Conservation (phyloP, 306 rosid genomes). For the Prunus padus region DNA sequence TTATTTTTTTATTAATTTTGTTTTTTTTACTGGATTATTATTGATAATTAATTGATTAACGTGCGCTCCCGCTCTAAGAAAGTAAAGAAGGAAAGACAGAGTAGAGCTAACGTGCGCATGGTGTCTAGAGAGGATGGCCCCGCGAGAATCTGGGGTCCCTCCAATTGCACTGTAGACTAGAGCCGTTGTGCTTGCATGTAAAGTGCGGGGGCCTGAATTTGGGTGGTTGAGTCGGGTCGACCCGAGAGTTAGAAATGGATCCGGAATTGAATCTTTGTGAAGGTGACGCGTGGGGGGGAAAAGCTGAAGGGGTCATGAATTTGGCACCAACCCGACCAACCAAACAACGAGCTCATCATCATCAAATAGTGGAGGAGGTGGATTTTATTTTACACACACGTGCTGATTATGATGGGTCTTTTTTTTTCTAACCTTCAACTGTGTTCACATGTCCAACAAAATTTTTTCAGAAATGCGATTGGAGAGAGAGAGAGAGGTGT, state of each 20-base stretch:
- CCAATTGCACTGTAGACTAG: constrained; percentile 1
- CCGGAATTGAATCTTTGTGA: background rate
- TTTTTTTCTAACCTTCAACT: background rate
- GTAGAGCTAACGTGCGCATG: constrained; percentile 22
- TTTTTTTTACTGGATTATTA: background rate
- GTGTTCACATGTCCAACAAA: background rate
- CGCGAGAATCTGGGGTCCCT: constrained; percentile 16
- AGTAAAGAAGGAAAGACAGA: background rate
- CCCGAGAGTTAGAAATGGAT: background rate
- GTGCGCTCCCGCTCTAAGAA: constrained; percentile 31
- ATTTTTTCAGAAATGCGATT: background rate
- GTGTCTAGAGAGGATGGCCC: constrained; percentile 17
- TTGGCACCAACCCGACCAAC: background rate
- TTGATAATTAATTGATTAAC: constrained; percentile 15
- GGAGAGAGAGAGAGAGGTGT: background rate
- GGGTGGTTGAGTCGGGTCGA: background rate
- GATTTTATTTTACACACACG: background rate
- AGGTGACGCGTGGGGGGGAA: background rate
- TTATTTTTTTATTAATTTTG: background rate
- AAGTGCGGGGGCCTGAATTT: background rate
- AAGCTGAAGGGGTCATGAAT: background rate
- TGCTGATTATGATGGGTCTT: background rate
- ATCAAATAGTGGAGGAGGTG: background rate
- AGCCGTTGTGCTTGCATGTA: constrained; percentile 27
- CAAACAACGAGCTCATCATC: background rate